phyloP scores from a whole-genome alignment of 1,284 basidiomycete genomes.

The Cronartium quercuum region DNA sequence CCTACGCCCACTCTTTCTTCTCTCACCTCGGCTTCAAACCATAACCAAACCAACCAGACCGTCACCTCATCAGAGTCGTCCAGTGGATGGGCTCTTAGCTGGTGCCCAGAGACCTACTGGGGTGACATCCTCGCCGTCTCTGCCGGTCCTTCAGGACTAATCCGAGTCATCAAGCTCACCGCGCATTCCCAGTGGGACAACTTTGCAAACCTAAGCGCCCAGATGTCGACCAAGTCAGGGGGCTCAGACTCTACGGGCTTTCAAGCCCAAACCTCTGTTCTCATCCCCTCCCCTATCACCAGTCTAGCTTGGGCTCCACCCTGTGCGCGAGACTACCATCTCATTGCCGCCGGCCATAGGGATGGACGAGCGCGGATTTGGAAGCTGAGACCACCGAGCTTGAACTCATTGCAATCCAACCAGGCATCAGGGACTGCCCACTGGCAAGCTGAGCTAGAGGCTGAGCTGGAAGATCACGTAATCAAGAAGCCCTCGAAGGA shows the following conservation, averaged over 20 bases:
- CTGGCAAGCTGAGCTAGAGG: conserved; percentile 69
- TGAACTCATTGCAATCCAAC: conserved; percentile 48
- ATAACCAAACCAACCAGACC: neutral
- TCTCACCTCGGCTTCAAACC: conserved; percentile 20
- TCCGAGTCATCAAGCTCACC: conserved; percentile 62
- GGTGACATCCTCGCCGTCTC: conserved; percentile 74
- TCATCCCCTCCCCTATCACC: conserved; percentile 57
- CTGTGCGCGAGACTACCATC: conserved; percentile 82
- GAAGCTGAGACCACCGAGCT: conserved; percentile 59
- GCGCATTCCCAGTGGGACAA: conserved; percentile 46
- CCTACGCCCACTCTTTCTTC: conserved; percentile 30
- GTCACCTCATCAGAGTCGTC: conserved; percentile 55
- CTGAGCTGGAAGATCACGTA: conserved; percentile 79
- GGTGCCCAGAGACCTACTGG: conserved; percentile 92
- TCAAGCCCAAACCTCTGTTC: conserved; percentile 28
- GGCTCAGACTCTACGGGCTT: conserved; percentile 9
- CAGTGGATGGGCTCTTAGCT: conserved; percentile 83
- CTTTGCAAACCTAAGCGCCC: conserved; percentile 48
- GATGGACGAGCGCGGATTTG: conserved; percentile 83
- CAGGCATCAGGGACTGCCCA: conserved; percentile 52
- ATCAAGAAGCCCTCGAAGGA: neutral
- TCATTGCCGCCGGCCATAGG: conserved; percentile 76
- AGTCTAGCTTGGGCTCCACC: conserved; percentile 74
- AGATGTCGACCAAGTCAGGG: conserved; percentile 37
- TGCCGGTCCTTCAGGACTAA: conserved; percentile 62